Evolutionary conservation across 176 grass and related monocot species (phyloP), one percentile per base, ranked within the genome.

Genomic region (Pharus latifolius): DNA sequence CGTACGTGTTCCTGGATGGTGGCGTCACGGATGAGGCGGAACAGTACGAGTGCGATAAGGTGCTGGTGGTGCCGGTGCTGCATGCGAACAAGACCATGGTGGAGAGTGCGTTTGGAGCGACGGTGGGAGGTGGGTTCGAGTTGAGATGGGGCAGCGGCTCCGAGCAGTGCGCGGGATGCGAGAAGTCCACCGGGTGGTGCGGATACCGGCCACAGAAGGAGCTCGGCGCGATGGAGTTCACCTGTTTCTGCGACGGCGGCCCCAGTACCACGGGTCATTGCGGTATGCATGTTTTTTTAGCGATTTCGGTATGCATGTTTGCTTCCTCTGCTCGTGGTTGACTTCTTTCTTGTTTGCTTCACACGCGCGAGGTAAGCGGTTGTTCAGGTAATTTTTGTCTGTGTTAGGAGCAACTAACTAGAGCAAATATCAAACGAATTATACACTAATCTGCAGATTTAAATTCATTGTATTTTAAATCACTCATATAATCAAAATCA

Each of bases 21-120:
- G 5, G 0, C 0, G 0, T 23, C 82, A 67, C 35, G 10, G 69
- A 3, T 0, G 69, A 24, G 2, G 62, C 54, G 2, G 10, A 48
- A 46, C 67, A 66, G 51, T 50, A 31, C 61, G 54, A 49, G 63
- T 82, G 80, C 63, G 45, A 82, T 14, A 19, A 46, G 63, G 26
- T 78, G 75, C 75, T 84, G 26, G 60, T 79, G 43, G 75, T 75
- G 68, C 82, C 75, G 19, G 82, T 84, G 60, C 16, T 84, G 1
- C 22, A 17, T 1, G 0, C 0, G 0, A 51, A 67, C 38, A 84
- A 68, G 82, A 12, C 18, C 16, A 2, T 0, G 2, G 54, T 74
- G 16, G n/a, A 15, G 13, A 9, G 1, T 2, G 35, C 7, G 34
- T 31, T 61, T 1, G 7, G 0, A 1, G 45, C 10, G 0, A 13